Evolutionary conservation across 2,329 filamentous ascomycete genomes (phyloP), one percentile per base, ranked within the genome.

Genomic region (Raffaelea albimanens): DNA sequence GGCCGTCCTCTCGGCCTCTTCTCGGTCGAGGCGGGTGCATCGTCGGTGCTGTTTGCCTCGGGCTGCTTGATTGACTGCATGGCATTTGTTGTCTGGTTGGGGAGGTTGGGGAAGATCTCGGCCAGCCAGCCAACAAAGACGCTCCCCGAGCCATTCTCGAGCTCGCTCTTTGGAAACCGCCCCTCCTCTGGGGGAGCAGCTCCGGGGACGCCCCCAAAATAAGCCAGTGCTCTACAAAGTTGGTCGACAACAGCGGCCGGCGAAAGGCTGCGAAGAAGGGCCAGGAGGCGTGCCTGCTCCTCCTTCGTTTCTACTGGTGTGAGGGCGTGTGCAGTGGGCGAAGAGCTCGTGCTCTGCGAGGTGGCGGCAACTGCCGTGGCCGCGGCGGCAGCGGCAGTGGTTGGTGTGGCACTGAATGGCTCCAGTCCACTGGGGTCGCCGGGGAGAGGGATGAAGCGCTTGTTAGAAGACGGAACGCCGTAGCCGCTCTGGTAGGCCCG

Each of bases 41-140:
- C 16, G 20, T 13, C 19, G 29, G 18, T 36, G 43, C 9, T 22
- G 8, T 11, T 29, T 4, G 22, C 13, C 34, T 20, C 34, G 18
- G 34, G 18, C n/a, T 49, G 42, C 19, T 22, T 45, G 13, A 43
- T 33, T 2, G 46, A 20, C 19, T 48, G 49, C 7, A 44, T 22
- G 1, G 41, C 40, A n/a, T 23, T 29, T 2, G 44, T 38, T 2
- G 49, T 48, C 20, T 48, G 44, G 19, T 47, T 43, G 5, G 44
- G 20, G 13, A 62, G 60, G 33, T 63, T 67, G 18, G 78, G 78
- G 51, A 83, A 83, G 46, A 83, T 79, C 56, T 83, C 79, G 13
- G 76, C 67, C 40, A 82, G 62, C 78, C 79, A 83, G 19, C 75
- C 73, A 25, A 83, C 68, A 50, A 83, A 77, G 11, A 78, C 62